phyloP scores from a whole-genome alignment of 2,329 filamentous ascomycete species.

The Pseudopithomyces chartarum region DNA sequence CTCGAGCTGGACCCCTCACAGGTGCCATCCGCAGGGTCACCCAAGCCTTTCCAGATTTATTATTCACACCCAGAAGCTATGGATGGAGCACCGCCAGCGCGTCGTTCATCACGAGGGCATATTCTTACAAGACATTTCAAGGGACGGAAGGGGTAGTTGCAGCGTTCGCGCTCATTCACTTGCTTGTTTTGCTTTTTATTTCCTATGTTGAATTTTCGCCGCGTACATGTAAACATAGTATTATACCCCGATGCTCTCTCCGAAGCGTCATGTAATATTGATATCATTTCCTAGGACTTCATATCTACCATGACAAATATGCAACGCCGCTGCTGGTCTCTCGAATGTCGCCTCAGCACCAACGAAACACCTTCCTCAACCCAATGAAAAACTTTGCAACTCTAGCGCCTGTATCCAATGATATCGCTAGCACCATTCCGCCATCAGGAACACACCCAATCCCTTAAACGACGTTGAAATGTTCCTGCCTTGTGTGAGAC shows the following conservation, averaged over 20 bases:
- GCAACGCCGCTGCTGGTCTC: too few relatives aligned
- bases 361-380: too few relatives aligned
- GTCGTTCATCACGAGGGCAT: neutral
- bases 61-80: neutral
- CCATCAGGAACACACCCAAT: too few relatives aligned
- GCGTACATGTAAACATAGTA: neutral
- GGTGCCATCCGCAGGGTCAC: neutral
- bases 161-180: neutral
- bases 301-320: neutral
- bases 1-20: slow-evolving; percentile 1
- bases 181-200: neutral
- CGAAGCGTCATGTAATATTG: neutral
- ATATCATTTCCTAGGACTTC: neutral
- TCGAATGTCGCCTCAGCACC: too few relatives aligned
- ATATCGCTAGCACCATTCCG: too few relatives aligned
- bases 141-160: neutral
- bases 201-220: neutral
- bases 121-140: slow-evolving; percentile 1
- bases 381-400: too few relatives aligned
- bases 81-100: neutral
- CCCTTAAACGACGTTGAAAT: too few relatives aligned
- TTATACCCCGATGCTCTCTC: neutral
- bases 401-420: too few relatives aligned
- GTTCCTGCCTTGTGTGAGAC: too few relatives aligned
- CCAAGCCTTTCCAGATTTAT: slow-evolving; percentile 3